Percentiles rank a stretch among this genome's conserved stretches.
Evolutionary conservation across 805 yeast genomes (phyloP).

Genomic region (Lachancea mirantina): DNA sequence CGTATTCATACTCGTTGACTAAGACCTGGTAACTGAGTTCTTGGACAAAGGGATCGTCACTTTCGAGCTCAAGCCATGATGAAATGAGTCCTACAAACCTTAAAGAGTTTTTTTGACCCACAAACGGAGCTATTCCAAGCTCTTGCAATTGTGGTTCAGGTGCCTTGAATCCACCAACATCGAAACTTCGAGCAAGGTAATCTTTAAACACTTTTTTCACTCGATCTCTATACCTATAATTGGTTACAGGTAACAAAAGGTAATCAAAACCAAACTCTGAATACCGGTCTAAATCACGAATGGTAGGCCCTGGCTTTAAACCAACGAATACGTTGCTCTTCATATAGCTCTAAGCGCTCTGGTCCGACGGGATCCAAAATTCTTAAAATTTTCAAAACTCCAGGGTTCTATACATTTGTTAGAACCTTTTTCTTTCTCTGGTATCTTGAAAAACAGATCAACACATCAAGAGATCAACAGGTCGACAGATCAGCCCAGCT

Average conservation of each 20-base stretch:
- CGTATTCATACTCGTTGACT: constrained; percentile 51
- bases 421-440: background rate
- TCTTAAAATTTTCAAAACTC: no score
- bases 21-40: constrained; percentile 51
- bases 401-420: no score
- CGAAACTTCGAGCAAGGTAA: constrained; percentile 19
- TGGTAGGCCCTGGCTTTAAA: constrained; percentile 38
- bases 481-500: no score
- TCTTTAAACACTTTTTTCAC: constrained; percentile 35
- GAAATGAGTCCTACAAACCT: constrained; percentile 50
- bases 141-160: constrained; percentile 31
- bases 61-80: constrained; percentile 65
- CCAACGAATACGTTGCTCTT: constrained; percentile 37
- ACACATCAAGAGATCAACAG: no score
- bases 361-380: background rate
- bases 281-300: constrained; percentile 26
- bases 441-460: constrained; percentile 1
- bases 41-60: constrained; percentile 41
- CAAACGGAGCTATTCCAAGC: constrained; percentile 27
- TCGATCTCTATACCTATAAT: constrained; percentile 40
- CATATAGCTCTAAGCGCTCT: no score
- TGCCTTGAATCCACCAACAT: constrained; percentile 15
- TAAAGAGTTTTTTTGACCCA: constrained; percentile 8
- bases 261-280: constrained; percentile 37
- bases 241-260: constrained; percentile 49